Conservation (phyloP, 441 rosid genomes). For the Pelargonium myrrhifolium region DNA sequence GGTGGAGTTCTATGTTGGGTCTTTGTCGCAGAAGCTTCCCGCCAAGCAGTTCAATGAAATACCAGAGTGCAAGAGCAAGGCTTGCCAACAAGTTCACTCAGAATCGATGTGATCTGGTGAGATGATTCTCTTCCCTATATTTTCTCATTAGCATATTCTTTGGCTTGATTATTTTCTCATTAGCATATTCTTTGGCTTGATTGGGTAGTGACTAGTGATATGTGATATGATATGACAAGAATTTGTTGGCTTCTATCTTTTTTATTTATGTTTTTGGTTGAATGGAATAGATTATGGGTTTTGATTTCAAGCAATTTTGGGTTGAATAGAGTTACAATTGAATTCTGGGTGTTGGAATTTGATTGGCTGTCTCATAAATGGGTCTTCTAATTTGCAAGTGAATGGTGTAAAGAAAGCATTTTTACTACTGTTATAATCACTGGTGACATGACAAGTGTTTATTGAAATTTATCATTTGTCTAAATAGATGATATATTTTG, state of each 20-base stretch:
- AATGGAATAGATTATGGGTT: not conserved
- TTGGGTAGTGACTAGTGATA: no score
- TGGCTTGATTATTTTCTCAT: no score
- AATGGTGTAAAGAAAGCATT: not conserved
- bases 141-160: no score
- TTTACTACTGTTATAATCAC: not conserved
- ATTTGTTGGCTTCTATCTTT: no score
- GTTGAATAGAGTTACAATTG: not conserved
- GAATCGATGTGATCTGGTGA: conserved; percentile 24
- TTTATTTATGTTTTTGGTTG: not conserved
- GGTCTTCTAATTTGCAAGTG: not conserved
- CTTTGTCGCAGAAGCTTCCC: conserved; percentile 49
- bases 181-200: no score
- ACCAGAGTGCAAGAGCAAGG: conserved; percentile 38
- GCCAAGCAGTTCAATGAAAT: conserved; percentile 35
- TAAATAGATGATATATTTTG: no score
- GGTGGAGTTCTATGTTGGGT: conserved; percentile 48
- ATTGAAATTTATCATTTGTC: not conserved
- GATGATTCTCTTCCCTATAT: not conserved
- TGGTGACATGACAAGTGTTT: not conserved
- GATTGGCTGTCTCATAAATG: not conserved
- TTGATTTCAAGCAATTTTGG: not conserved
- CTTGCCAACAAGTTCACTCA: conserved; percentile 14
- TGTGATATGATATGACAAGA: no score
- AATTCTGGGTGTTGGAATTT: not conserved